Base-by-base conservation (phyloP, 805 yeast species). In the Suhomyces sp. region DNA sequence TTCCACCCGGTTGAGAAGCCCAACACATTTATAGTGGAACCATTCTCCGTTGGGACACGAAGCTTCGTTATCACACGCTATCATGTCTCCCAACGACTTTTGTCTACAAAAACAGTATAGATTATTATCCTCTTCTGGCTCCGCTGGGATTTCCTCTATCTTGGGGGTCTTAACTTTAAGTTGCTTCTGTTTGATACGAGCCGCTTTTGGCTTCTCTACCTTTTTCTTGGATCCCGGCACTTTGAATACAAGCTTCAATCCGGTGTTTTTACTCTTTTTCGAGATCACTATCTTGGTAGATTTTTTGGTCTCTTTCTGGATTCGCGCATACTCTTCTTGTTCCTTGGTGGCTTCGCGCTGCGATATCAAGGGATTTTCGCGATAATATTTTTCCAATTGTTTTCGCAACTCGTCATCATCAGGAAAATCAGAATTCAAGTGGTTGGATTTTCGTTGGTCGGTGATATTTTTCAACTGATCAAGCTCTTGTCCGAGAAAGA, bases 1-100 rank as follows among this genome's bases (percentile, higher is more conserved):
- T 39, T 72, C 76, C 8, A 69, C 77, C 47, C 71, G 56, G 49
- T 65, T 71, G 15, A 69, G 57, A 24, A 72, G 60, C 10, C 78
- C 78, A 24, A 75, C 78, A 55, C 79, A 75, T 52, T 73, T 74
- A 56, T 73, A 75, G 53, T 75, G 79, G 46, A 75, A 75, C 79
- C 79, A 75, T 29, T 72, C 78, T 1, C 79, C 79, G 49, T 75
- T 75, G 22, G 73, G 71, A 54, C 79, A 75, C 13, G 64, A 53
- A 3, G 56, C 60, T 49, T 63, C 67, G 52, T 63, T 54, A 43
- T 65, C 69, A 29, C 69, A 65, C 6, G 64, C 69, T 19, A 65
- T 65, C 69, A 65, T 65, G 39, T 59, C 61, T n/a, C 69, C 69
- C 29, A 59, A 62, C 19, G 69, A 65, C 1, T 59, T 61, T 56